A percentile compares a stretch with the other conserved stretches of the same genome.
Conservation (phyloP, 345 rosid genomes). For the Moricandia moricandioides region DNA sequence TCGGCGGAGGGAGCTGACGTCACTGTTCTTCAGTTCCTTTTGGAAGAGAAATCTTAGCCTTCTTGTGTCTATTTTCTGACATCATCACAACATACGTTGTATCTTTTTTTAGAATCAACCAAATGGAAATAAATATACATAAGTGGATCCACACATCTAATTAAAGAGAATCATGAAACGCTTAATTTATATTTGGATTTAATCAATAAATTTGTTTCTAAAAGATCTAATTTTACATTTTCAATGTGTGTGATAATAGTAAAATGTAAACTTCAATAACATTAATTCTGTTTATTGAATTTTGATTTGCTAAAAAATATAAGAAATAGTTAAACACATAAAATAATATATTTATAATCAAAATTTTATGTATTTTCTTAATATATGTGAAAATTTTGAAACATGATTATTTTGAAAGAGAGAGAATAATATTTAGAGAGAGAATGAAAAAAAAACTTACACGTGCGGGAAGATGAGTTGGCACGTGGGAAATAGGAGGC, state of each 20-base stretch:
- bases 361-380: too few relatives aligned
- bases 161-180: neutral
- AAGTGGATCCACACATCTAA: constrained; percentile 2
- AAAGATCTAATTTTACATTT: too few relatives aligned
- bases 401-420: too few relatives aligned
- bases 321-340: too few relatives aligned
- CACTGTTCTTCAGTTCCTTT: constrained; percentile 94
- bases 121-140: neutral
- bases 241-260: too few relatives aligned
- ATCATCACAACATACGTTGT: constrained; percentile 4
- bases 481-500: constrained; percentile 37
- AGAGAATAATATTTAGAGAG: neutral
- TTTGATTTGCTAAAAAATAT: too few relatives aligned
- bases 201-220: too few relatives aligned
- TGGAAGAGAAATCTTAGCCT: constrained; percentile 80
- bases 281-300: too few relatives aligned
- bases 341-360: too few relatives aligned
- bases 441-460: constrained; percentile 44
- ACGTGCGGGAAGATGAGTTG: constrained; percentile 51
- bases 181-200: neutral
- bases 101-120: neutral
- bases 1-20: constrained; percentile 84
- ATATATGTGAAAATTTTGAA: too few relatives aligned
- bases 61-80: constrained; percentile 72
- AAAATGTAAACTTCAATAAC: too few relatives aligned